These are phyloP conservation scores for Astraeus odoratus DNA, from an alignment of 768 basidiomycete species.

Conservation along the genomic window DNA sequence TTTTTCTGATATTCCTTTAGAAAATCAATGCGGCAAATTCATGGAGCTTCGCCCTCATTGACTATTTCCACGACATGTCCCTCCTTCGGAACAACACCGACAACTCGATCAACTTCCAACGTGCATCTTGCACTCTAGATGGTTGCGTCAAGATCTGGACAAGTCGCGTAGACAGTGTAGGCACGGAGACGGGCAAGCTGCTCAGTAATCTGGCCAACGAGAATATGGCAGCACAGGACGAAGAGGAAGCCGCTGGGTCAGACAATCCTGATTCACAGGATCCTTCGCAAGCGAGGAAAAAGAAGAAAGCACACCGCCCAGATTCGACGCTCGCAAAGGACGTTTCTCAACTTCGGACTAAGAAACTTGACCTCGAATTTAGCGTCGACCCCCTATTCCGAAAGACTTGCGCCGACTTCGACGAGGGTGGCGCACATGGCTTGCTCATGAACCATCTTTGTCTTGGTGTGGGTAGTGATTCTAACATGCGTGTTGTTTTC, in stretches of 20 bases:
- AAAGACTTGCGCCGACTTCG: slow-evolving; percentile 97
- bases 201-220: slow-evolving; percentile 78
- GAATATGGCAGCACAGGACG: slow-evolving; percentile 49
- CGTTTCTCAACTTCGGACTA: slow-evolving; percentile 70
- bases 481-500: slow-evolving; percentile 85
- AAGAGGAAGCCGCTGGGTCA: slow-evolving; percentile 53
- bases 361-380: slow-evolving; percentile 94
- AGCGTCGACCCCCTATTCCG: slow-evolving; percentile 94
- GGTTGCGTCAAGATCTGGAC: slow-evolving; percentile 99
- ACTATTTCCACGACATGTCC: slow-evolving; percentile 99
- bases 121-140: slow-evolving; percentile 94
- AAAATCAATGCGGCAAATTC: slow-evolving; percentile 99
- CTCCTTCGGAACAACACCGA: slow-evolving; percentile 87
- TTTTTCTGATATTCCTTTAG: slow-evolving; percentile 35
- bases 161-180: slow-evolving; percentile 92
- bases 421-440: slow-evolving; percentile 95
- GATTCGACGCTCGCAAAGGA: slow-evolving; percentile 89
- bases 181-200: slow-evolving; percentile 93
- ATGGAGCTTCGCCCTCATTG: slow-evolving; percentile 96
- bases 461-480: slow-evolving; percentile 70
- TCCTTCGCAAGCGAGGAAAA: slow-evolving; percentile 46
- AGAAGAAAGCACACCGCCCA: slow-evolving; percentile 60
- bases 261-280: slow-evolving; percentile 63
- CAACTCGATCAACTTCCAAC: slow-evolving; percentile 98
- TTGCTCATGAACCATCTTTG: slow-evolving; percentile 94